Evolutionary conservation across 257 asterid genomes (phyloP).

Genomic region (Striga asiatica): DNA sequence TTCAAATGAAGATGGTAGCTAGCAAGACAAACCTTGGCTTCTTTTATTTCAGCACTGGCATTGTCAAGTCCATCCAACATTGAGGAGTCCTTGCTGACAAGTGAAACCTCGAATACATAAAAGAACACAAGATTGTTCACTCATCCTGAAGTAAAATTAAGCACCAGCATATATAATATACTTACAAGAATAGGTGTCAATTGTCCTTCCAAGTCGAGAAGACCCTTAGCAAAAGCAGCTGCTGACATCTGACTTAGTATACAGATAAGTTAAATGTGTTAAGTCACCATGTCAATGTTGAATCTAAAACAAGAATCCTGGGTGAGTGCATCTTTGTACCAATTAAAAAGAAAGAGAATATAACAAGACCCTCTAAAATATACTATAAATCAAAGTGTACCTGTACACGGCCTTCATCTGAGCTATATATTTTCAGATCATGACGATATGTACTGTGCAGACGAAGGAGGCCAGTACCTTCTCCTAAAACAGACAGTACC

Average conservation of each 20-base stretch:
- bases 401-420: constrained; percentile 99
- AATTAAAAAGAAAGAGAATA: no score
- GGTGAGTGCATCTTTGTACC: not conserved
- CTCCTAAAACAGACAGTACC: constrained; percentile 51
- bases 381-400: constrained; percentile 25
- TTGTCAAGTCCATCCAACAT: constrained; percentile 98
- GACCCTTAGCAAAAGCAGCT: constrained; percentile 99
- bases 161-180: constrained; percentile 14
- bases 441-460: constrained; percentile 98
- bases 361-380: no score
- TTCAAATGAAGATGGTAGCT: constrained; percentile 7
- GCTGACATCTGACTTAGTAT: constrained; percentile 76
- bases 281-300: constrained; percentile 4
- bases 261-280: constrained; percentile 9
- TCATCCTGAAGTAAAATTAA: not conserved
- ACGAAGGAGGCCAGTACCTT: constrained; percentile 98
- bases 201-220: constrained; percentile 96
- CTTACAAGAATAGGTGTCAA: constrained; percentile 92
- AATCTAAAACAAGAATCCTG: constrained; percentile 9
- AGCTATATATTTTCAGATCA: constrained; percentile 92
- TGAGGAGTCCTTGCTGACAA: constrained; percentile 98
- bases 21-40: constrained; percentile 71
- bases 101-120: constrained; percentile 58
- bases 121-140: not conserved
- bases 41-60: constrained; percentile 91